Percentiles rank a stretch among this genome's conserved stretches.
These are phyloP conservation scores for Penicillium diatomitis DNA, from an alignment of 495 filamentous ascomycete species.

Conservation along the genomic window DNA sequence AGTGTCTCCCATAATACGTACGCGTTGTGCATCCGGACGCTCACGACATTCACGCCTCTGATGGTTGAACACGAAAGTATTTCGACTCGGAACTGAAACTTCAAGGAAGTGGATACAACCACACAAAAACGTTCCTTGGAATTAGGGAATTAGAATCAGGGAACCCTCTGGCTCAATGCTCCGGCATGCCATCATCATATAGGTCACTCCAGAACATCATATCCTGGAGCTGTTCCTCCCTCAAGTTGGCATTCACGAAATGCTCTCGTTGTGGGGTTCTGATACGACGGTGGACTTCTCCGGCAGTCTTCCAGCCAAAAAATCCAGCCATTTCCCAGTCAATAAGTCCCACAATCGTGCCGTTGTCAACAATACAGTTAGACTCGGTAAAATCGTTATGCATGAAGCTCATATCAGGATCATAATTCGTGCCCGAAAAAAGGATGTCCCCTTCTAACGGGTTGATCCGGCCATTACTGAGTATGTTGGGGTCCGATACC, in stretches of 20 bases:
- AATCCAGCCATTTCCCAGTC: too few species aligned
- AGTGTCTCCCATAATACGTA: too few species aligned
- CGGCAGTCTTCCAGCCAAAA: constrained; percentile 35
- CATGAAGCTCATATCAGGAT: constrained; percentile 29
- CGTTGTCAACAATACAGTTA: constrained; percentile 35
- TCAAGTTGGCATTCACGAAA: constrained; percentile 23
- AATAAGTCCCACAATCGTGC: constrained; percentile 33
- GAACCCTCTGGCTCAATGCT: constrained; percentile 9
- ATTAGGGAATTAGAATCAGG: too few species aligned
- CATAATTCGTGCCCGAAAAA: constrained; percentile 17
- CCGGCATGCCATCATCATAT: constrained; percentile 11
- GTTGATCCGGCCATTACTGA: constrained; percentile 25
- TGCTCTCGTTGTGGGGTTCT: constrained; percentile 29
- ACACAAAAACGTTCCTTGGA: too few species aligned
- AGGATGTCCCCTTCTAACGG: constrained; percentile 24
- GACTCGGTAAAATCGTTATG: constrained; percentile 35
- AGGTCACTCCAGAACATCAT: constrained; percentile 31
- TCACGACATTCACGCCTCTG: too few species aligned
- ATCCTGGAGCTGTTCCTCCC: constrained; percentile 17
- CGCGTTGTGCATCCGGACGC: too few species aligned
- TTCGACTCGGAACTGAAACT: too few species aligned
- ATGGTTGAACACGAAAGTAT: too few species aligned
- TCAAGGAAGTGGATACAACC: too few species aligned
- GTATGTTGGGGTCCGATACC: constrained; percentile 27
- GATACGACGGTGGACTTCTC: constrained; percentile 26